A percentile compares a stretch with the other conserved stretches of the same genome.
Evolutionary conservation across 352 stramenopile genomes (phyloP).

Genomic region (Phytopythium vexans): DNA sequence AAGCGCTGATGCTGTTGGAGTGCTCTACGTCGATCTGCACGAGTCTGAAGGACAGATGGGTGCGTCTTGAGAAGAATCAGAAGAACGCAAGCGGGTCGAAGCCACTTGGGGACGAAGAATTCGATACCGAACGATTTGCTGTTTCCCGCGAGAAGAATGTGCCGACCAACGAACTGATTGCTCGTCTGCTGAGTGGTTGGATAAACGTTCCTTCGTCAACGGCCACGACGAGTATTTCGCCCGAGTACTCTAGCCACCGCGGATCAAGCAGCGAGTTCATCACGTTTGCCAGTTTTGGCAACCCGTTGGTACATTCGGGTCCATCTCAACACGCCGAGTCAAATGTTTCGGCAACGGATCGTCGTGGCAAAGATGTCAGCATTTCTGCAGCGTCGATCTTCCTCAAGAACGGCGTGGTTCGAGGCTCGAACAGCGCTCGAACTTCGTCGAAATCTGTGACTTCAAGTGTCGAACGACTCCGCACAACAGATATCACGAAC

Average conservation of each 20-base stretch:
- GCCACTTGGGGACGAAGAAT: slow-evolving; percentile 18
- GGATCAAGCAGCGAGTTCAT: slow-evolving; percentile 11
- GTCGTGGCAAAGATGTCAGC: neutral
- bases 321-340: too few species aligned
- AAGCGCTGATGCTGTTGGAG: slow-evolving; percentile 49
- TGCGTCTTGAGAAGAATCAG: slow-evolving; percentile 48
- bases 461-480: slow-evolving; percentile 23
- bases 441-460: slow-evolving; percentile 10
- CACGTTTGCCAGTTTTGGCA: slow-evolving; percentile 12
- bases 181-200: slow-evolving; percentile 51
- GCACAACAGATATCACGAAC: slow-evolving; percentile 38
- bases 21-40: slow-evolving; percentile 54
- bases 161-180: slow-evolving; percentile 57
- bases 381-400: slow-evolving; percentile 34
- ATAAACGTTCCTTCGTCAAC: slow-evolving; percentile 26
- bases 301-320: slow-evolving; percentile 4
- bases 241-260: neutral
- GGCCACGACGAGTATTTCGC: neutral
- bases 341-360: too few species aligned
- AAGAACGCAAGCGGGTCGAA: slow-evolving; percentile 27
- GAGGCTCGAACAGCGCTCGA: slow-evolving; percentile 10
- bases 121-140: slow-evolving; percentile 60
- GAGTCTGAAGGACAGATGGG: slow-evolving; percentile 60
- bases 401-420: slow-evolving; percentile 26
- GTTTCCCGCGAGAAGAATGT: slow-evolving; percentile 46